Conservation (phyloP, 371 early-diverging fungal species). For the Actinomortierella ambigua region DNA sequence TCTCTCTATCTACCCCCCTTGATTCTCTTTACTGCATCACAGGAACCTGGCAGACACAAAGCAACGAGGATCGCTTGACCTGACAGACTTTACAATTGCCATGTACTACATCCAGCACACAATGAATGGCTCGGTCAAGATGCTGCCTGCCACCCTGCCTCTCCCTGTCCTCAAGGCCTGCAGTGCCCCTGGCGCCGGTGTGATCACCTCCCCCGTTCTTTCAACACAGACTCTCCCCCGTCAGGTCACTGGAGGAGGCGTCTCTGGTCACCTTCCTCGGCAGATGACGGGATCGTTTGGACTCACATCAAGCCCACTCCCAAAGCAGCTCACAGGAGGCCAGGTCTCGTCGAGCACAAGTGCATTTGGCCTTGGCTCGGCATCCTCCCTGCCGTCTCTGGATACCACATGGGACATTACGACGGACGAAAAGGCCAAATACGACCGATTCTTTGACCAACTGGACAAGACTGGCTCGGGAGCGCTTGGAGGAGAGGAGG, state of each 20-base stretch:
- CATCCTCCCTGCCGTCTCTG: conserved; percentile 14
- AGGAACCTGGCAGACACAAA: conserved; percentile 76
- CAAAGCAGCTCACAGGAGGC: conserved; percentile 30
- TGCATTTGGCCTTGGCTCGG: neutral
- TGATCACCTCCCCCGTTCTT: conserved; percentile 36
- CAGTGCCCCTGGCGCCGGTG: conserved; percentile 55
- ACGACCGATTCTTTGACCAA: conserved; percentile 70
- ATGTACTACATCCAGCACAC: conserved; percentile 80
- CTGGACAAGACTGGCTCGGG: conserved; percentile 66
- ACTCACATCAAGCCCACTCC: conserved; percentile 23
- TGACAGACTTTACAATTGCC: conserved; percentile 79
- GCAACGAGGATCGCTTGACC: conserved; percentile 66
- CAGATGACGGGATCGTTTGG: conserved; percentile 34
- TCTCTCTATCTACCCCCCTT: neutral
- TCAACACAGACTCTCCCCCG: conserved; percentile 25
- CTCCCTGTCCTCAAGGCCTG: conserved; percentile 54
- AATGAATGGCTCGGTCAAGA: conserved; percentile 64
- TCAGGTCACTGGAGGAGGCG: conserved; percentile 29
- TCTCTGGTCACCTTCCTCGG: conserved; percentile 25
- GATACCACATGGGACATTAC: conserved; percentile 70
- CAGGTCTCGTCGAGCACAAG: conserved; percentile 2
- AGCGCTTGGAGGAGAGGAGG: conserved; percentile 60
- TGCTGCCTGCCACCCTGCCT: conserved; percentile 66
- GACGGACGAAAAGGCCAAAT: conserved; percentile 70
- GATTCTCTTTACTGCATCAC: conserved; percentile 1